Evolutionary conservation across 257 asterid genomes (phyloP).

Genomic region (Jacaranda copaia): DNA sequence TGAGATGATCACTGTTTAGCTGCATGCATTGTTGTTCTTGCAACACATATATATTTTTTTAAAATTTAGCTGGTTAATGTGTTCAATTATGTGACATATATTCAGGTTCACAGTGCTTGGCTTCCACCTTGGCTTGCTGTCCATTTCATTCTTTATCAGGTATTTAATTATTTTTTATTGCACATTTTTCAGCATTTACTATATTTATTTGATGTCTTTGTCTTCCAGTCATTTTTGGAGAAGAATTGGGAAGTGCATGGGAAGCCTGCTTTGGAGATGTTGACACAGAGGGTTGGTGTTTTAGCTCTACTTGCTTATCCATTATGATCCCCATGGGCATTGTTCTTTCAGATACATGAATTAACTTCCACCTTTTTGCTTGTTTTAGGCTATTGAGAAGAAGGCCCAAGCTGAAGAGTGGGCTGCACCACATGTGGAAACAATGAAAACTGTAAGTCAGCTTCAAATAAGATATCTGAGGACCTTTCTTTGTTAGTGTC

Average conservation of each 20-base stretch:
- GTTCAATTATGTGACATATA: constrained; percentile 29
- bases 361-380: constrained; percentile 20
- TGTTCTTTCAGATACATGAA: constrained; percentile 20
- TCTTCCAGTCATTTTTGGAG: constrained; percentile 59
- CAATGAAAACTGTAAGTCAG: constrained; percentile 62
- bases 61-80: constrained; percentile 15
- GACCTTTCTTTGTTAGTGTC: constrained; percentile 13
- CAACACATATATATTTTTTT: too few relatives aligned
- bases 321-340: background rate
- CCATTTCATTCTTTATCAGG: constrained; percentile 59
- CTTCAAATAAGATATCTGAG: constrained; percentile 11
- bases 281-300: constrained; percentile 56
- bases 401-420: constrained; percentile 67
- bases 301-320: constrained; percentile 12
- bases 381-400: constrained; percentile 63
- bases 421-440: constrained; percentile 78
- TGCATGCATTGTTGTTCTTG: too few relatives aligned
- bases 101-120: constrained; percentile 87
- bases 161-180: constrained; percentile 32
- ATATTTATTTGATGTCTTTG: constrained; percentile 19
- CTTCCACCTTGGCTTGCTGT: constrained; percentile 88
- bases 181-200: constrained; percentile 19
- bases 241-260: constrained; percentile 71
- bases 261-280: constrained; percentile 66
- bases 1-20: too few relatives aligned